These are phyloP conservation scores for Populus alba DNA, from an alignment of 345 rosid species.

Conservation along the genomic window DNA sequence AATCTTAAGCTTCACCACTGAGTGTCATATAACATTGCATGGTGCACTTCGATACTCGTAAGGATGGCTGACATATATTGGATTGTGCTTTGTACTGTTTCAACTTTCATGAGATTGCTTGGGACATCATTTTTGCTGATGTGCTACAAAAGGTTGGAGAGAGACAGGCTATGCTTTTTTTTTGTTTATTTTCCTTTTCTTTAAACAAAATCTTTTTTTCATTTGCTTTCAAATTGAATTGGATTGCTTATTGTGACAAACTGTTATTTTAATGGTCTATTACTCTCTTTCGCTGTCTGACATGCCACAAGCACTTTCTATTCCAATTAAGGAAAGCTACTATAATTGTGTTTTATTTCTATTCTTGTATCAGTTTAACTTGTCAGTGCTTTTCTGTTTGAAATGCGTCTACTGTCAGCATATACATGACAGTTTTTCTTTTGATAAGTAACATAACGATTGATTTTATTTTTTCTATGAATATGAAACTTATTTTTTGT, in stretches of 20 bases:
- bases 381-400: not conserved
- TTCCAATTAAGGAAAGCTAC: no score
- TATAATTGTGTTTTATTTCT: not conserved
- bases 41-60: not conserved
- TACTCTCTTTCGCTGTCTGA: no score
- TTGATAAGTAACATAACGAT: no score
- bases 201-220: no score
- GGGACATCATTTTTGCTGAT: not conserved
- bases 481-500: not conserved
- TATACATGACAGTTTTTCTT: not conserved
- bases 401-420: not conserved
- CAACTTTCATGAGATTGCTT: not conserved
- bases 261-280: no score
- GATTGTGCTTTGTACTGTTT: not conserved
- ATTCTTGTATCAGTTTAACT: not conserved
- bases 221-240: no score
- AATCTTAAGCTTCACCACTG: not conserved
- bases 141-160: not conserved
- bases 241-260: no score
- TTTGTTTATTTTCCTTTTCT: not conserved
- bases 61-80: not conserved
- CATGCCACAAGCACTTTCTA: no score
- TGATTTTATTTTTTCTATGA: no score
- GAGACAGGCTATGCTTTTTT: not conserved
- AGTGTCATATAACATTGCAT: not conserved